Conservation (phyloP, 2,329 filamentous ascomycete genomes). For the Fusarium citri region DNA sequence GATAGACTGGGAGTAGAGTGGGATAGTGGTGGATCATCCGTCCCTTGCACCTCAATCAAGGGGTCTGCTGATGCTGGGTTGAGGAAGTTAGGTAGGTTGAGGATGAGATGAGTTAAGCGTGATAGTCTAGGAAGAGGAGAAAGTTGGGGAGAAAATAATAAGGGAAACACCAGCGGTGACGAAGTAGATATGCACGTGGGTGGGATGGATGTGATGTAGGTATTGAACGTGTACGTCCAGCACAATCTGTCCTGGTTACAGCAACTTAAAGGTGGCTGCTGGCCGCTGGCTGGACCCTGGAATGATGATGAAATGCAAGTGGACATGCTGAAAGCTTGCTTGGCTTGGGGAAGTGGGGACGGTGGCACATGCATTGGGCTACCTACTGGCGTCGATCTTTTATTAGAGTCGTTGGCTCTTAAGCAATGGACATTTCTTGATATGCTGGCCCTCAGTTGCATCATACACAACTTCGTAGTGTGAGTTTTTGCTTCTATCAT, state of each 20-base stretch:
- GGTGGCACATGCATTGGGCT: constrained; percentile 13
- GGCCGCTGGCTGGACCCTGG: constrained; percentile 27
- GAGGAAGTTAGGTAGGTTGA: background rate
- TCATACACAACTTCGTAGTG: background rate
- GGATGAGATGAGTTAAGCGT: background rate
- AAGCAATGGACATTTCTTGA: background rate
- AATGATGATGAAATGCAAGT: constrained; percentile 36
- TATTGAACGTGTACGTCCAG: background rate
- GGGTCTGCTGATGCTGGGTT: constrained; percentile 19
- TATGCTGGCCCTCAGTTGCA: background rate
- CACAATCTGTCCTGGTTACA: background rate
- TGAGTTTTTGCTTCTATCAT: background rate
- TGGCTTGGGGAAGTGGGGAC: constrained; percentile 34
- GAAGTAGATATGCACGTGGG: constrained; percentile 38
- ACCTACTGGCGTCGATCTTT: background rate
- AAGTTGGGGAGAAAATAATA: constrained; percentile 10
- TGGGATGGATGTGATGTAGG: constrained; percentile 2
- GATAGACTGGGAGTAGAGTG: background rate
- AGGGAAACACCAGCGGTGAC: constrained; percentile 32
- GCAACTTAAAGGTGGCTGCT: background rate
- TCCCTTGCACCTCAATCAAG: constrained; percentile 9
- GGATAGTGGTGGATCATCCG: constrained; percentile 21
- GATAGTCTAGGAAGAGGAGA: constrained; percentile 1
- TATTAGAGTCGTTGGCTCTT: background rate
- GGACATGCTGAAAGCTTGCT: constrained; percentile 37